Base-by-base conservation (phyloP, 768 basidiomycete genomes). In the Hygrophorus pudorinus region DNA sequence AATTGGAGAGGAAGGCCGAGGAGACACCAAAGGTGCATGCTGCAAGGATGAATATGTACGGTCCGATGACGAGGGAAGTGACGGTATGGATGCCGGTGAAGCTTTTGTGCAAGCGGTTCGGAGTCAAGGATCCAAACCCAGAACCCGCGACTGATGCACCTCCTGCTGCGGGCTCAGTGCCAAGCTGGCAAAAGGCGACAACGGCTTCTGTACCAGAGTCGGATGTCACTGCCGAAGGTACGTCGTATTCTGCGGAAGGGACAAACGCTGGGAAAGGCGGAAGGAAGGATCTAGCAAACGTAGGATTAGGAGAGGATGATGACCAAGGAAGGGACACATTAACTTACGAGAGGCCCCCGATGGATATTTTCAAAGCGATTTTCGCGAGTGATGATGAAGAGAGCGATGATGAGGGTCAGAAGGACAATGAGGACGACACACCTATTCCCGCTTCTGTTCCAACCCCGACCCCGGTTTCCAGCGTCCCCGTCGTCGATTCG, bases 341-440 rank as follows among this genome's bases (percentile, higher is more conserved):
- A 50, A 92, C 86, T 0, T 93, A 97, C 59, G 71, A 86, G 53
- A 75, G 85, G 31, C 94, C 96, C 2, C 67, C 80, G 5, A 87
- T 91, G 74, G 85, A 91, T 56, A 79, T 98, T 35, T 99, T 98
- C 72, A 96, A 94, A 59, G 92, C 94, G 2, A 97, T 99, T 48
- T 99, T 99, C 59, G 93, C 91, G 9, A 91, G 87, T 62, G 89
- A 90, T 48, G 88, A 90, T 36, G 91, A 94, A 54, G 86, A 88
- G 29, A 81, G 79, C 13, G 85, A 80, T 7, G 80, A 80, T 2
- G 88, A 90, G 3, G 72, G 69, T 1, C 57, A 51, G 43, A 54
- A 59, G 11, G 56, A 59, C 21, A 53, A 53, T 20, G 59, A 60
- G 18, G 20, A 41, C 44, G n/a, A 46, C 49, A 38, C 34, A 24